phyloP scores from a whole-genome alignment of 2,329 filamentous ascomycete genomes.

The Cladophialophora exuberans region DNA sequence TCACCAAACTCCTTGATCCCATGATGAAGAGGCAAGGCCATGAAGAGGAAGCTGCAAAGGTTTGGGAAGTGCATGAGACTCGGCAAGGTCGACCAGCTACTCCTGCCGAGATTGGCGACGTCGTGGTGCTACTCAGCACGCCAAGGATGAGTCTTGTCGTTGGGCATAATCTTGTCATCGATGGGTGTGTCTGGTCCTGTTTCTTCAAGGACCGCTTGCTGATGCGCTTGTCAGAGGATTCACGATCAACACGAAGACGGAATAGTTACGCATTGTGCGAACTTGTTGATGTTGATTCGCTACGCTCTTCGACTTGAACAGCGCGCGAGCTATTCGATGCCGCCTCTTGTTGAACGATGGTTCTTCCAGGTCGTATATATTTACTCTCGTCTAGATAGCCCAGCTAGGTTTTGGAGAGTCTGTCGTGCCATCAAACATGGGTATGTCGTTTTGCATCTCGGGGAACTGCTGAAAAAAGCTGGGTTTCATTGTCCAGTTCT shows the following conservation, averaged over 20 bases:
- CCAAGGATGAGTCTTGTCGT: conserved; percentile 28
- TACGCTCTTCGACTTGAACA: too few relatives aligned
- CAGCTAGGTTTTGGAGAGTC: conserved; percentile 20
- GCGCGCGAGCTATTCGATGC: too few relatives aligned
- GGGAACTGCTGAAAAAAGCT: conserved; percentile 31
- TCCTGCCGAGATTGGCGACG: conserved; percentile 28
- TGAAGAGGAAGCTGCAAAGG: conserved; percentile 4
- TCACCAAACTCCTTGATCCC: conserved; percentile 27
- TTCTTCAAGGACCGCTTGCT: neutral
- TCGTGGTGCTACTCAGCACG: conserved; percentile 25
- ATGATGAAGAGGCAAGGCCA: conserved; percentile 18
- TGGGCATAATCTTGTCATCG: conserved; percentile 29
- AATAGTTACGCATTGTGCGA: conserved; percentile 5
- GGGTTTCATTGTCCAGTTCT: conserved; percentile 34
- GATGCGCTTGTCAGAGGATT: conserved; percentile 19
- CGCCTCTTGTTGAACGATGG: neutral
- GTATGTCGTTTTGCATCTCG: conserved; percentile 33
- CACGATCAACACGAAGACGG: conserved; percentile 26
- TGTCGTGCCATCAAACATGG: conserved; percentile 19
- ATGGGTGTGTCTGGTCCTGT: conserved; percentile 17
- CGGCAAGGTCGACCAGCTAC: conserved; percentile 26
- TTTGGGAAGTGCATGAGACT: conserved; percentile 23
- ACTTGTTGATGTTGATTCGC: too few relatives aligned
- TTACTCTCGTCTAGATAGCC: neutral
- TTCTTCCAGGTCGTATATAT: neutral